These are phyloP conservation scores for Lycium ferocissimum DNA, from an alignment of 257 asterid genomes.

Conservation along the genomic window DNA sequence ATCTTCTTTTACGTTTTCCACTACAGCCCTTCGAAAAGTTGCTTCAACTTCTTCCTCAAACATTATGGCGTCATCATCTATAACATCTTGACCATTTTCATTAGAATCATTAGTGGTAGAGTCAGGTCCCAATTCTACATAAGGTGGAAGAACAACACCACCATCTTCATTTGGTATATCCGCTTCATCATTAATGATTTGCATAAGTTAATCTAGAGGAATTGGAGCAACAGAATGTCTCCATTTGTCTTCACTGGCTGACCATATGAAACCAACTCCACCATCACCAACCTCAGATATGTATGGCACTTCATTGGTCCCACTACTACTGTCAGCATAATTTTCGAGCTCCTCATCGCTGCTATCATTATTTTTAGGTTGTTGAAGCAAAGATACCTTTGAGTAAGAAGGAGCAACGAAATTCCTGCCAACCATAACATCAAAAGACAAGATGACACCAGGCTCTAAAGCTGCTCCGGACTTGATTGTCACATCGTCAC, in stretches of 20 bases:
- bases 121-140: slow-evolving; percentile 78
- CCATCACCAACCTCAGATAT: slow-evolving; percentile 78
- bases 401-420: slow-evolving; percentile 87
- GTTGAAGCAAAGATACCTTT: slow-evolving; percentile 78
- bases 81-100: slow-evolving; percentile 52
- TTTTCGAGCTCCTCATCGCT: slow-evolving; percentile 93
- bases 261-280: slow-evolving; percentile 93
- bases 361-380: slow-evolving; percentile 82
- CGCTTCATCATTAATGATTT: slow-evolving; percentile 50
- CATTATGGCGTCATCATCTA: slow-evolving; percentile 54
- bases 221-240: slow-evolving; percentile 92
- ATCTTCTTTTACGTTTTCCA: slow-evolving; percentile 72
- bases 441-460: slow-evolving; percentile 81
- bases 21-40: slow-evolving; percentile 81
- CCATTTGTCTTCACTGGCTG: slow-evolving; percentile 84
- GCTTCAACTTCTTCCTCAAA: slow-evolving; percentile 95
- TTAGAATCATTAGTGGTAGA: slow-evolving; percentile 61
- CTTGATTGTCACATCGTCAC: slow-evolving; percentile 82
- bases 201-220: slow-evolving; percentile 61
- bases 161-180: slow-evolving; percentile 56
- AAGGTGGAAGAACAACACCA: slow-evolving; percentile 56
- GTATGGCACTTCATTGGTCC: slow-evolving; percentile 49
- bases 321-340: slow-evolving; percentile 77
- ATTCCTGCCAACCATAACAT: slow-evolving; percentile 73
- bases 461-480: slow-evolving; percentile 73